phyloP scores from a whole-genome alignment of 495 filamentous ascomycete species.

The Neurospora sp. region DNA sequence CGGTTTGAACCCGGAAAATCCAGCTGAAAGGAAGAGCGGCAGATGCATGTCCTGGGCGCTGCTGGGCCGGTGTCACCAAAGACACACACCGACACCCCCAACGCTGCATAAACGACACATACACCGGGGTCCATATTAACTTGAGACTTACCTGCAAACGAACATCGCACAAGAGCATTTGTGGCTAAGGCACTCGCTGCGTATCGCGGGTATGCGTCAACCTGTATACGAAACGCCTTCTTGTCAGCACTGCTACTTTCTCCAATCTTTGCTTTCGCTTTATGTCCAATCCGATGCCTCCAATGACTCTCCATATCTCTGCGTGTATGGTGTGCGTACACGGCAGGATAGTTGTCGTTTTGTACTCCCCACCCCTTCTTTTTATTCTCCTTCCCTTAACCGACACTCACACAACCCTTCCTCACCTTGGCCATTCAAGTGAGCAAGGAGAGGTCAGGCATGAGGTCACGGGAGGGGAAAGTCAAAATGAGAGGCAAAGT shows the following conservation, averaged over 20 bases:
- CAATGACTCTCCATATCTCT: not conserved
- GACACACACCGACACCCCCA: not conserved
- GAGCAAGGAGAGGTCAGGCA: not conserved
- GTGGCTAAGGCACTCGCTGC: conserved; percentile 82
- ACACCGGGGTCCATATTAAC: conserved; percentile 10
- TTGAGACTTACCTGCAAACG: conserved; percentile 67
- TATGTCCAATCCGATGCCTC: conserved; percentile 11
- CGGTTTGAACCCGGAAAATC: conserved; percentile 23
- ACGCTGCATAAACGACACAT: not conserved
- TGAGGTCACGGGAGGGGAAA: not conserved
- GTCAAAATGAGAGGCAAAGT: not conserved
- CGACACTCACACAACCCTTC: not conserved
- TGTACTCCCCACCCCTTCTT: not conserved
- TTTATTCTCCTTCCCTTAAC: not conserved
- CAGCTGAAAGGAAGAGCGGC: conserved; percentile 41
- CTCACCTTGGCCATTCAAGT: not conserved
- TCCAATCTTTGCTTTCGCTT: conserved; percentile 4
- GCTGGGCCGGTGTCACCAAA: not conserved
- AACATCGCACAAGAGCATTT: conserved; percentile 74
- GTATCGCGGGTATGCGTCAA: conserved; percentile 86
- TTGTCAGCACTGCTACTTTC: conserved; percentile 13
- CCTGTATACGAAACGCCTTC: conserved; percentile 26
- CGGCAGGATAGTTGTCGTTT: not conserved
- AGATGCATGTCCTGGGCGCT: not conserved
- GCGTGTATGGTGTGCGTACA: not conserved